Base-by-base conservation (phyloP, 2,329 filamentous ascomycete genomes). In the Teratosphaeria gauchensis region DNA sequence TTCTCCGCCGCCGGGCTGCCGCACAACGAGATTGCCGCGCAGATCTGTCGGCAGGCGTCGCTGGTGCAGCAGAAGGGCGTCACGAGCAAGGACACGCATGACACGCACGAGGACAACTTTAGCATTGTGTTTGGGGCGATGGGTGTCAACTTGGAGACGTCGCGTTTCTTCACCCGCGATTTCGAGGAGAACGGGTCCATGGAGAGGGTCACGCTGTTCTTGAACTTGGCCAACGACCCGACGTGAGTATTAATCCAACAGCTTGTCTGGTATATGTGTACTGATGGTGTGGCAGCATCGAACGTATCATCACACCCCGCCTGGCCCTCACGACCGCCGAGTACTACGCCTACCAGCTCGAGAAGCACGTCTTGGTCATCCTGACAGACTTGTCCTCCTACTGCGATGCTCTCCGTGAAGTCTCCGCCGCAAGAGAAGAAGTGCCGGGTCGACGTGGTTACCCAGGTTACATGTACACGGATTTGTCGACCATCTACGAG, bases 401-500 rank as follows among this genome's bases (percentile, higher is more conserved):
- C 83, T 99, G 95, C 76, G 94, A 99, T 76, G 95, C 94, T 65
- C 87, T 99, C 65, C 94, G 94, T 84, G 94, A 99, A 78, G 94
- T 99, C 55, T 99, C 94, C 14, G 92, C 94, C 57, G 94, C 94
- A 56, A 86, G 94, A 80, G 94, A 99, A 83, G 94, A 99, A 86
- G 94, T 99, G 51, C 94, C 94, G 48, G 94, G 94, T 82, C 92
- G 94, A 76, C 92, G 94, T 86, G 94, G 94, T 84, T 99, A 94
- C 81, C 94, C 94, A 57, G 94, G 94, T 89, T 99, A 99, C 84
- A 99, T 99, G 94, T 99, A 99, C 82, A 99, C 94, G 68, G 95
- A 99, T 85, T 89, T 99, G 86, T 96, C 94, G 61, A 99, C 94
- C 72, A 96, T 99, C 71, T 99, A 99, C 82, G 94, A 99, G 79